phyloP scores from a whole-genome alignment of 1,139 yeast genomes.

The Zhuliangozyma parablackwelliae region DNA sequence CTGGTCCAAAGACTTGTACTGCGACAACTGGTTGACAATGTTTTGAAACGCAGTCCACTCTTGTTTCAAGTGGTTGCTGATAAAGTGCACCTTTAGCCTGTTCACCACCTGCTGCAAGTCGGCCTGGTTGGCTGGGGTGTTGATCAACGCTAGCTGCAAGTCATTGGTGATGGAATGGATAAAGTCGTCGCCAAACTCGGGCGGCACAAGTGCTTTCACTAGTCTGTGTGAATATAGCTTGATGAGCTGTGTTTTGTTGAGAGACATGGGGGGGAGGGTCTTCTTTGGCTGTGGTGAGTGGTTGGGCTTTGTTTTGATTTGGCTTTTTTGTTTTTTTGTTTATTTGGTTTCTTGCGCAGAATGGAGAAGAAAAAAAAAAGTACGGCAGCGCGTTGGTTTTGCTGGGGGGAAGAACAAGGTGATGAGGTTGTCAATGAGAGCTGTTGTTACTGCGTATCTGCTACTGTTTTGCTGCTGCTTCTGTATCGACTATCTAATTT shows the following conservation, averaged over 20 bases:
- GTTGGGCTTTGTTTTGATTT: too few species aligned
- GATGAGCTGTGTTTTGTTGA: slow-evolving; percentile 31
- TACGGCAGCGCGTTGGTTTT: too few species aligned
- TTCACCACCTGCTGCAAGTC: slow-evolving; percentile 17
- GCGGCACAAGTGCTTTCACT: slow-evolving; percentile 36
- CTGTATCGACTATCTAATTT: too few species aligned
- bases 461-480: too few species aligned
- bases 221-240: slow-evolving; percentile 33
- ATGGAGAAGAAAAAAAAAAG: too few species aligned
- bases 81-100: slow-evolving; percentile 23
- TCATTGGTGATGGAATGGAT: slow-evolving; percentile 31
- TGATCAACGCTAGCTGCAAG: slow-evolving; percentile 15
- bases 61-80: slow-evolving; percentile 18
- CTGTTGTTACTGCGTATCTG: too few species aligned
- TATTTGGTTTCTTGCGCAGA: too few species aligned
- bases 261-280: slow-evolving; percentile 17
- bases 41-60: slow-evolving; percentile 34
- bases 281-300: too few species aligned
- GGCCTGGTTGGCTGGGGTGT: slow-evolving; percentile 5
- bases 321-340: too few species aligned
- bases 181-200: slow-evolving; percentile 37
- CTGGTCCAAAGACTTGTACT: slow-evolving; percentile 25
- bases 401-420: too few species aligned
- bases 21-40: slow-evolving; percentile 26
- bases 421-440: too few species aligned